Base-by-base conservation (phyloP, 495 filamentous ascomycete genomes). In the Copromyces sp. region DNA sequence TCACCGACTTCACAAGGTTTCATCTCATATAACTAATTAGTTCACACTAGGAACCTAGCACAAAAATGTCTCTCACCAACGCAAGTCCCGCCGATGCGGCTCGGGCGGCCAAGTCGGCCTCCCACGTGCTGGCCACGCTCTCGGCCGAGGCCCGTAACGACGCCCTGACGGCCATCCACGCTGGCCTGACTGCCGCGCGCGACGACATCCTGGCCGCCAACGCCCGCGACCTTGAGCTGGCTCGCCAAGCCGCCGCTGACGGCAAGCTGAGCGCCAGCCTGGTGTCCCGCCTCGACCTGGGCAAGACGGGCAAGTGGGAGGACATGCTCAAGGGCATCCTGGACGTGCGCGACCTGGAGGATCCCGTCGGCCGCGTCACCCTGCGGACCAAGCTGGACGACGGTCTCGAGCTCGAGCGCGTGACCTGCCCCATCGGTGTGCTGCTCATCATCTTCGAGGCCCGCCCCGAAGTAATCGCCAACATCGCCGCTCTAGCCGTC, bases 401-500 rank as follows among this genome's bases (percentile, higher is more conserved):
- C 75, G 93, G 89, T 37, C 86, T 99, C 59, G 87, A 89, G 38
- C 87, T 98, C 45, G 91, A 97, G 78, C 89, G 93, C 77, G 89
- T 97, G 32, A 92, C 93, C 38, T 98, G 93, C 77, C 95, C 95
- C 2, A 98, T 99, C 75, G 95, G 95, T 68, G 94, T 98, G 29
- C 88, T 99, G 35, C 86, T 99, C 68, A 97, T 98, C 75, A 98
- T 99, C 73, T 99, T 99, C 77, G 95, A 99, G 82, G 96, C 96
- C 32, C 92, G 95, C 39, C 95, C 95, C 9, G 95, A 99, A 80
- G 96, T 99, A 71, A 99, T 99, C 80, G 95, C 96, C 59, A 99
- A 99, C 78, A 98, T 99, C 73, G 93, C 95, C 70, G 91, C 96
- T n/a, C 86, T 99, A 42, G 94, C 96, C 12, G 91, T 99, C 75